These are phyloP conservation scores for Xylaria flabelliformis DNA, from an alignment of 495 filamentous ascomycete genomes.

Conservation along the genomic window DNA sequence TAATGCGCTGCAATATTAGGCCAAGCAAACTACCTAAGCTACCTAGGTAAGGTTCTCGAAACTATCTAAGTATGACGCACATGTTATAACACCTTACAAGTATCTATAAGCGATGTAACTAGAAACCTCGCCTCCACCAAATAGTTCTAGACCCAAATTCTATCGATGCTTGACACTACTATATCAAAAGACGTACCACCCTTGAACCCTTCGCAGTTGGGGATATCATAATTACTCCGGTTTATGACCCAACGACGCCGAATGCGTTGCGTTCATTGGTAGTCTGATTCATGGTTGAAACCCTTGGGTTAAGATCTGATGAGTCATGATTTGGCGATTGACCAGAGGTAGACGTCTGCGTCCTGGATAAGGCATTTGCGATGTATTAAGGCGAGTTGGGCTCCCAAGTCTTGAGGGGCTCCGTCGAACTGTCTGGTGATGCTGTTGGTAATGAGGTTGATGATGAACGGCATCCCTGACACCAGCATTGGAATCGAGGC, in stretches of 20 bases:
- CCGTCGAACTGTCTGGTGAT: conserved; percentile 17
- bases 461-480: conserved; percentile 24
- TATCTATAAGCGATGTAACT: conserved; percentile 22
- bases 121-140: conserved; percentile 3
- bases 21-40: background rate
- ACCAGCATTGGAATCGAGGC: conserved; percentile 9
- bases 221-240: background rate
- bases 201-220: background rate
- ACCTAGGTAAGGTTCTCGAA: conserved; percentile 7
- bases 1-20: conserved; percentile 7
- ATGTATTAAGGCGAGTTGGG: conserved; percentile 21
- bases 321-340: conserved; percentile 43
- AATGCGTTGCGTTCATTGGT: background rate
- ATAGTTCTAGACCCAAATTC: conserved; percentile 11
- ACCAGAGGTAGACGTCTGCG: conserved; percentile 40
- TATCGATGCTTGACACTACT: conserved; percentile 19
- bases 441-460: conserved; percentile 17
- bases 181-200: conserved; percentile 4
- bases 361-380: conserved; percentile 33
- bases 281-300: conserved; percentile 34
- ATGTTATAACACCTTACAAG: conserved; percentile 13
- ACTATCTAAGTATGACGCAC: conserved; percentile 20
- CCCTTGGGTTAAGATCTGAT: conserved; percentile 42
- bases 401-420: conserved; percentile 27
- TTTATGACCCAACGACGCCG: background rate